Evolutionary conservation across 1,284 basidiomycete genomes (phyloP).

Genomic region (Apiotrichum gracile): DNA sequence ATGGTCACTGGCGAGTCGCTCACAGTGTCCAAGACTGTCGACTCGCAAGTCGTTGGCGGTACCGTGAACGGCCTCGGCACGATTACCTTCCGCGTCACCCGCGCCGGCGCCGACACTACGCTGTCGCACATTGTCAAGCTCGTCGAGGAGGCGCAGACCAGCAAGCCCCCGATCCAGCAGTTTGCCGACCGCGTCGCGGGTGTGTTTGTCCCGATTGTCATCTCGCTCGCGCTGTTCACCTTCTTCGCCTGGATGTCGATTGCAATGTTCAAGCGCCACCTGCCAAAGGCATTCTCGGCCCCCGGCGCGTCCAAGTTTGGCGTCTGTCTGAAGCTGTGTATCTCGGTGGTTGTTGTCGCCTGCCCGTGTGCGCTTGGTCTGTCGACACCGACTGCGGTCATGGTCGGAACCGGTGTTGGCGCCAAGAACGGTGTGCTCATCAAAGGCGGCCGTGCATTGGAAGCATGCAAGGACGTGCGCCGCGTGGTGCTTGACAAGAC

Average conservation of each 20-base stretch:
- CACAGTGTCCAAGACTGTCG: conserved; percentile 74
- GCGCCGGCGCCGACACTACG: conserved; percentile 93
- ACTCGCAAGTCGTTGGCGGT: conserved; percentile 85
- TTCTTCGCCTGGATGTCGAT: conserved; percentile 81
- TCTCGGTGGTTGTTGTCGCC: conserved; percentile 95
- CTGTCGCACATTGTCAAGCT: conserved; percentile 93
- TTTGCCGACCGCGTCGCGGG: conserved; percentile 94
- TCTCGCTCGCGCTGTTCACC: conserved; percentile 72
- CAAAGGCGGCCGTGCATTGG: conserved; percentile 91
- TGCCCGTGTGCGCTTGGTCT: conserved; percentile 97
- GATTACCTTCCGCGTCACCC: conserved; percentile 90
- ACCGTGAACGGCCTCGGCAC: conserved; percentile 95
- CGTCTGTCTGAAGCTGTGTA: conserved; percentile 93
- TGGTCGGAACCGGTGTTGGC: conserved; percentile 98
- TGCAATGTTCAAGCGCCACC: conserved; percentile 56
- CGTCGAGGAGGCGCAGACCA: conserved; percentile 96
- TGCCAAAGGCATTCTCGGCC: conserved; percentile 77
- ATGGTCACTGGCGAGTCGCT: conserved; percentile 97
- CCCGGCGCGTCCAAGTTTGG: conserved; percentile 81
- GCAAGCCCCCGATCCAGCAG: conserved; percentile 95
- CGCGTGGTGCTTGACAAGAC: conserved; percentile 94
- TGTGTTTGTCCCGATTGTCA: conserved; percentile 88
- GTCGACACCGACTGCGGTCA: conserved; percentile 95
- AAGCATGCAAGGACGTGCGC: conserved; percentile 77
- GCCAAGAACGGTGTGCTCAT: conserved; percentile 96